Percentiles rank a stretch among this genome's conserved stretches.
Evolutionary conservation across 2,329 filamentous ascomycete genomes (phyloP).

Genomic region (Pyrenochaeta sp.): DNA sequence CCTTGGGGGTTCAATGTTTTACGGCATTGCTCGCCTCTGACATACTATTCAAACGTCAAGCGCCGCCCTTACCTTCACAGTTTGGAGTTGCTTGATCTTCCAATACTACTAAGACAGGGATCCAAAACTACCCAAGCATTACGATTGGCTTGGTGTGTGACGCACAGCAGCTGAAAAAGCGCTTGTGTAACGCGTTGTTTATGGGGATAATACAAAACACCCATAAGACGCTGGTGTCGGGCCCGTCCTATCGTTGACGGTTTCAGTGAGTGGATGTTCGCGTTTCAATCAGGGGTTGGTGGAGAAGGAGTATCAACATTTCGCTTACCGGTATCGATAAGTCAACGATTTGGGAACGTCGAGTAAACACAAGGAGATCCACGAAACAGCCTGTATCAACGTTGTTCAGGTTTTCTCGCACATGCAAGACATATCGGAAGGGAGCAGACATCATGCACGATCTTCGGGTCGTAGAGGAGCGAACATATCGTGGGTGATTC

Average conservation of each 20-base stretch:
- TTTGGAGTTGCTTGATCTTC: conserved; percentile 9
- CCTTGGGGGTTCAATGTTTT: conserved; percentile 15
- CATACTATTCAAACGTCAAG: conserved; percentile 25
- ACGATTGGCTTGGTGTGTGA: conserved; percentile 11
- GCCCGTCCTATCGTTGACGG: conserved; percentile 28
- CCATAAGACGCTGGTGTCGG: conserved; percentile 35
- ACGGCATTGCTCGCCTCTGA: conserved; percentile 1
- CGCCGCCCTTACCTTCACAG: conserved; percentile 10
- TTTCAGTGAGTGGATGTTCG: conserved; percentile 26
- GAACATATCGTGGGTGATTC: background rate
- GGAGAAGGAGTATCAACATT: background rate
- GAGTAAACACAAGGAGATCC: background rate
- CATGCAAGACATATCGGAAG: background rate
- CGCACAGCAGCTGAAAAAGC: conserved; percentile 2
- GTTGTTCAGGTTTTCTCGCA: background rate
- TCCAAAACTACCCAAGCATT: conserved; percentile 2
- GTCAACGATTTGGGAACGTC: conserved; percentile 9
- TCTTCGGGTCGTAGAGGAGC: background rate
- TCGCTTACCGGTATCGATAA: background rate
- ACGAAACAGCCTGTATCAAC: background rate
- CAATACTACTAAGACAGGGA: conserved; percentile 8
- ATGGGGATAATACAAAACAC: conserved; percentile 16
- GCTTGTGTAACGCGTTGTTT: conserved; percentile 7
- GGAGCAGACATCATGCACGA: background rate
- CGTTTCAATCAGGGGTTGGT: conserved; percentile 22